phyloP scores from a whole-genome alignment of 805 yeast genomes.

The Wickerhamiella sergipiensis region DNA sequence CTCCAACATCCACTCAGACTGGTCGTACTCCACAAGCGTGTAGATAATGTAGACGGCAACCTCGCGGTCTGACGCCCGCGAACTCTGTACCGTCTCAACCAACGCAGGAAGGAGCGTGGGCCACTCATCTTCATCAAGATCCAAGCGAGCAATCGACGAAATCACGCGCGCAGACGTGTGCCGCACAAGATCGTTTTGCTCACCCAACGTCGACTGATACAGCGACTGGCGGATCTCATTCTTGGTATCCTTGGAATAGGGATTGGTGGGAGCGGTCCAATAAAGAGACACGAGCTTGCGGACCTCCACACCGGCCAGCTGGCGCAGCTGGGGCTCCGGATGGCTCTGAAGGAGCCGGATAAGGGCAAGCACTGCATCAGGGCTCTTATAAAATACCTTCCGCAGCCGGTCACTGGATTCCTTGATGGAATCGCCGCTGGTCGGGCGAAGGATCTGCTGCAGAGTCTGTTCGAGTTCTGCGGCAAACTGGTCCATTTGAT shows the following conservation, averaged over 20 bases:
- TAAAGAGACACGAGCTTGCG: constrained; percentile 63
- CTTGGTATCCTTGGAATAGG: constrained; percentile 36
- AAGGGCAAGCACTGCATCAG: constrained; percentile 65
- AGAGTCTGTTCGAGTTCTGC: constrained; percentile 66
- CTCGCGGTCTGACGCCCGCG: constrained; percentile 51
- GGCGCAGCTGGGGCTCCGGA: constrained; percentile 59
- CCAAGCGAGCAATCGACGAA: constrained; percentile 69
- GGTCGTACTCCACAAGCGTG: constrained; percentile 50
- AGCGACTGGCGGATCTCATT: constrained; percentile 53
- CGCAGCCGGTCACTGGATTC: constrained; percentile 66
- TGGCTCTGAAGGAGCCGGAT: constrained; percentile 66
- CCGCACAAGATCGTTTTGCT: constrained; percentile 53
- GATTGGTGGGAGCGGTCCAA: constrained; percentile 37
- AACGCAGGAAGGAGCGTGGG: constrained; percentile 58
- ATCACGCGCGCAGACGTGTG: constrained; percentile 85
- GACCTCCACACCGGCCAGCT: constrained; percentile 93
- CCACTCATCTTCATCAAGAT: constrained; percentile 61
- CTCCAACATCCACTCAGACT: constrained; percentile 13
- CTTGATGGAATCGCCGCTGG: constrained; percentile 56
- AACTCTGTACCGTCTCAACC: constrained; percentile 49
- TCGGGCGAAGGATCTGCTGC: constrained; percentile 68
- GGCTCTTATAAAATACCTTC: constrained; percentile 57
- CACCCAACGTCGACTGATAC: constrained; percentile 52
- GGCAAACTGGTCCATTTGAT: constrained; percentile 29
- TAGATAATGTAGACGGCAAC: constrained; percentile 69